Conservation (phyloP, 768 basidiomycete genomes). For the Hericium alpestre region DNA sequence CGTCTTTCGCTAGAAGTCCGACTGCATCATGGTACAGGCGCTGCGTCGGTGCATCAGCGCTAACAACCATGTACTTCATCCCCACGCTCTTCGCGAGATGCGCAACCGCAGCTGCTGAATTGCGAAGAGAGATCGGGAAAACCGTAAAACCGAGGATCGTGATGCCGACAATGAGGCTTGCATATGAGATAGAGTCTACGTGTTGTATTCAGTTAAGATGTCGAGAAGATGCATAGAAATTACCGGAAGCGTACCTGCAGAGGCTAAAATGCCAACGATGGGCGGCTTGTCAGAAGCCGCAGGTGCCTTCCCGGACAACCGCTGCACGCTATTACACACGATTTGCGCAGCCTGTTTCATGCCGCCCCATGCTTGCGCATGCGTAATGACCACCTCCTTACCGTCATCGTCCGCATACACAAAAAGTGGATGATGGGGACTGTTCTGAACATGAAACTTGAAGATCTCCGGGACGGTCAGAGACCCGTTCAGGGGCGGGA, state of each 20-base stretch:
- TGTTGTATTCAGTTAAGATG: too few relatives aligned
- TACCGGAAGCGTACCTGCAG: constrained; percentile 8
- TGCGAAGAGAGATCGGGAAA: not conserved
- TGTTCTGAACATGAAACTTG: constrained; percentile 20
- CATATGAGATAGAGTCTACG: constrained; percentile 15
- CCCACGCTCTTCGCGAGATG: constrained; percentile 1
- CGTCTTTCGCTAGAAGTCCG: not conserved
- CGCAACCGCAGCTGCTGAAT: constrained; percentile 1
- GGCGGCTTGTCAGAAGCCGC: constrained; percentile 6
- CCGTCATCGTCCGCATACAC: constrained; percentile 15
- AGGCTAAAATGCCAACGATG: constrained; percentile 7
- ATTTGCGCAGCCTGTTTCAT: constrained; percentile 3
- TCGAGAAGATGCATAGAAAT: too few relatives aligned
- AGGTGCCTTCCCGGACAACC: not conserved
- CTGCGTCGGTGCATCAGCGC: constrained; percentile 9
- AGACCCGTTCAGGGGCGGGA: constrained; percentile 20
- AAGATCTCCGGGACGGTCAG: constrained; percentile 24
- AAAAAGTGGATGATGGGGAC: constrained; percentile 21
- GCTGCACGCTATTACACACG: not conserved
- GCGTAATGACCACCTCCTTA: not conserved
- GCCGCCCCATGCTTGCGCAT: not conserved
- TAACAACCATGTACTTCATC: not conserved
- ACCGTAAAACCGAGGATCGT: not conserved
- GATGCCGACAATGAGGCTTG: constrained; percentile 17
- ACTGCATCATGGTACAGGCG: not conserved